phyloP scores from a whole-genome alignment of 1,139 yeast genomes.

The Scheffersomyces cryptocercus region DNA sequence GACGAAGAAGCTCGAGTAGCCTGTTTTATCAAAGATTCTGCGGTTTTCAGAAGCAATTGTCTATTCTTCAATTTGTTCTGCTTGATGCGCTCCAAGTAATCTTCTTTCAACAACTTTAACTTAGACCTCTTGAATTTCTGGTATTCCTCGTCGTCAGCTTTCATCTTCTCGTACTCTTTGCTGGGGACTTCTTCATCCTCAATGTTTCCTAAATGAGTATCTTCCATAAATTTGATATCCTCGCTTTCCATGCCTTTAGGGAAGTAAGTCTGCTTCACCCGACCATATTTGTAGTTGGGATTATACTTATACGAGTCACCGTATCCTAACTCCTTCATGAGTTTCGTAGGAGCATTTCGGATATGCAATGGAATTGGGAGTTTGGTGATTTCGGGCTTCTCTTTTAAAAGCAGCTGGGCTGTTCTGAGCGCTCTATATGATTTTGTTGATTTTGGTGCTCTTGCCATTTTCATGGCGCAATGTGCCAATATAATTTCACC shows the following conservation, averaged over 20 bases:
- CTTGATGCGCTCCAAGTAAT: conserved; percentile 1
- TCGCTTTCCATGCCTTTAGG: conserved; percentile 47
- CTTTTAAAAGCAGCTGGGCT: conserved; percentile 58
- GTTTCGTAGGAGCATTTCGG: conserved; percentile 88
- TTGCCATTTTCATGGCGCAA: conserved; percentile 84
- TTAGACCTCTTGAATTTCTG: conserved; percentile 23
- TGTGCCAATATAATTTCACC: conserved; percentile 90
- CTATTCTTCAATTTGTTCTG: conserved; percentile 4
- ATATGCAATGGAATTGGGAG: conserved; percentile 77
- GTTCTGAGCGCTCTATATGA: conserved; percentile 76
- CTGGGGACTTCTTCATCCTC: conserved; percentile 28
- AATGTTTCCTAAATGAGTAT: conserved; percentile 33
- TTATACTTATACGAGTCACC: conserved; percentile 85
- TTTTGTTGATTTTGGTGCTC: conserved; percentile 83
- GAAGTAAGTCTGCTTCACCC: conserved; percentile 68
- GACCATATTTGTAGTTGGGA: conserved; percentile 74
- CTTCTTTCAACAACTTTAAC: conserved; percentile 11
- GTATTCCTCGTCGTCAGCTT: conserved; percentile 28
- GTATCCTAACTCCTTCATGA: conserved; percentile 89
- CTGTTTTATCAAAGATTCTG: no score
- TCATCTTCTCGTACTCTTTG: conserved; percentile 21
- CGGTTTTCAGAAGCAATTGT: neutral
- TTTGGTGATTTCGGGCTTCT: conserved; percentile 63
- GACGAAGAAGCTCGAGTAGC: conserved; percentile 3
- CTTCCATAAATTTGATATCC: conserved; percentile 37